Base-by-base conservation (phyloP, 2,329 filamentous ascomycete species). In the Colletotrichum liriopes region DNA sequence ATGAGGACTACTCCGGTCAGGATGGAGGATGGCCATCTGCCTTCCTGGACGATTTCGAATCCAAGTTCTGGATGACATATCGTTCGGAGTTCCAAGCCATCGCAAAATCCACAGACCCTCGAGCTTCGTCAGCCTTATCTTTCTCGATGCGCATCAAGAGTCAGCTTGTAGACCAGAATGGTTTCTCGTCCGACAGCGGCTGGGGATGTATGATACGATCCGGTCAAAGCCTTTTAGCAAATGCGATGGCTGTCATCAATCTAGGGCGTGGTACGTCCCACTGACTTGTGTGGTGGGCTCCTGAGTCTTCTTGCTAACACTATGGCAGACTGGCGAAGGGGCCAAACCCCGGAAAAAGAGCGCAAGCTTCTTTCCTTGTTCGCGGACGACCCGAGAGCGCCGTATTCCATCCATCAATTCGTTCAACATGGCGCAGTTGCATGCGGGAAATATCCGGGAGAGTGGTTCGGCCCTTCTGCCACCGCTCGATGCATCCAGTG, bases 171-270 rank as follows among this genome's bases (percentile, higher is more conserved):
- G 94, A 98, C 60, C 90, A 94, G 69, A 87, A 88, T 35, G 95
- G 94, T 5, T 99, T 98, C 82, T 93, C 94, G 14, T 96, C 94
- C 2, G 96, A 99, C 81, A 95, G 94, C 12, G 96, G 96, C 63
- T 99, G 97, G 95, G 96, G 96, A 0, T 99, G 96, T 79, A 99
- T 99, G 96, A 98, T 99, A 77, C 88, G 96, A 72, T 98, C 96
- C 7, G 96, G 96, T 4, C 96, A 99, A 84, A 96, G 94, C 78
- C 87, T 99, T 35, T 86, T 99, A 52, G 96, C 96, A 55, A 99
- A 98, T 82, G 89, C 96, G 1, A 86, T 98, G 77, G 84, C 90
- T 23, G 88, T 93, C 67, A 84, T 95, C 59, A 86, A 89, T 49
- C 84, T 98, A 29, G 96, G 96, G 26, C 91, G 96, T 88, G 93